A percentile compares a stretch with the other conserved stretches of the same genome.
phyloP scores from a whole-genome alignment of 331 rosid species.

The Spiraea crenata region DNA sequence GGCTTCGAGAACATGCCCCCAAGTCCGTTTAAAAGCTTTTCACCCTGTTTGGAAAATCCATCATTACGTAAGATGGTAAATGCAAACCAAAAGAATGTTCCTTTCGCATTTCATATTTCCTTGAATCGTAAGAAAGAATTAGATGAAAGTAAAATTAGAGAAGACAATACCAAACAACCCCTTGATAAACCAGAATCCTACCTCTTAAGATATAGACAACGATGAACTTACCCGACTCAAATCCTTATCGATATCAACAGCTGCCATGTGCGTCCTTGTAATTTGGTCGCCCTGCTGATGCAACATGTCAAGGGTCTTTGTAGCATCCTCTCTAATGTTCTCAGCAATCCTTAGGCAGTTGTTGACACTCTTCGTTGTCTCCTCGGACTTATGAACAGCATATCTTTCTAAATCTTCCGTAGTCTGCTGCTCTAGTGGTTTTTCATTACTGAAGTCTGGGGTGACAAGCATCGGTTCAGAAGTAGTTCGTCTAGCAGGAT shows the following conservation, averaged over 20 bases:
- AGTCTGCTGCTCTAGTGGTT: slow-evolving; percentile 63
- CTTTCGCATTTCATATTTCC: neutral
- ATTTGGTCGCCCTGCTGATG: slow-evolving; percentile 96
- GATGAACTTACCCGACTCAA: slow-evolving; percentile 55
- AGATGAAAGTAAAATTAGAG: neutral
- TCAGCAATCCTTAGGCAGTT: slow-evolving; percentile 80
- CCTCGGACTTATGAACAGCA: slow-evolving; percentile 69
- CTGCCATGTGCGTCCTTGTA: slow-evolving; percentile 72
- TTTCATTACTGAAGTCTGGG: slow-evolving; percentile 42
- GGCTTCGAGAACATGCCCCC: slow-evolving; percentile 93
- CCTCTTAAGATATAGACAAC: no score
- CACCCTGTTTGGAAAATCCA: slow-evolving; percentile 55
- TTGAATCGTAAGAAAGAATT: neutral
- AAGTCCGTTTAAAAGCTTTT: slow-evolving; percentile 84
- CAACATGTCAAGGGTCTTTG: slow-evolving; percentile 81
- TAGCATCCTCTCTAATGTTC: slow-evolving; percentile 70
- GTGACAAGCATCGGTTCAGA: slow-evolving; percentile 57
- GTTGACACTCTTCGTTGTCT: slow-evolving; percentile 70
- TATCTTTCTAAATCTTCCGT: slow-evolving; percentile 76
- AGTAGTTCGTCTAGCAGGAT: slow-evolving; percentile 52
- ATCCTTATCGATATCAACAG: slow-evolving; percentile 80
- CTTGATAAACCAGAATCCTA: neutral
- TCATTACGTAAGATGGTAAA: neutral
- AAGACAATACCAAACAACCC: no score
- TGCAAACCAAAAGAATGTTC: neutral